These are phyloP conservation scores for Calonectria multiphialidica DNA, from an alignment of 2,329 filamentous ascomycete genomes.

Conservation along the genomic window DNA sequence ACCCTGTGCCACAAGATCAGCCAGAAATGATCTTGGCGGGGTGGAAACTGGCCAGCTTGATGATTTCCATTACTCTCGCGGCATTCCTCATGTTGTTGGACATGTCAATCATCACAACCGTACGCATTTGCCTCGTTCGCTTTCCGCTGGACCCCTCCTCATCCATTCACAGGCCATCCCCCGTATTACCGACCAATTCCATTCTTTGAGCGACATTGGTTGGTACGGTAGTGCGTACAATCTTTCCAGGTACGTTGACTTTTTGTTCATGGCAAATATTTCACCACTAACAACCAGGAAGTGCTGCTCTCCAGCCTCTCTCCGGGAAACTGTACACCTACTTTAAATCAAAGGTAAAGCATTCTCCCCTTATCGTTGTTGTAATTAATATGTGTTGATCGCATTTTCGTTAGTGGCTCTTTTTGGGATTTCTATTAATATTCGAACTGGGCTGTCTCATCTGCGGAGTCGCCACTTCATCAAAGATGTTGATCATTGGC, in stretches of 20 bases:
- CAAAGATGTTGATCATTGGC: conserved; percentile 61
- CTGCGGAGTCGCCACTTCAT: conserved; percentile 59
- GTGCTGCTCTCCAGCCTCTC: conserved; percentile 63
- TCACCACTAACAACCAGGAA: conserved; percentile 46
- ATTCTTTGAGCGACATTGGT: conserved; percentile 64
- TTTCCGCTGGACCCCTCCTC: neutral
- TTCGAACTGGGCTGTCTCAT: conserved; percentile 59
- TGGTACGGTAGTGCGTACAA: conserved; percentile 68
- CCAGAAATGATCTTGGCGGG: conserved; percentile 38
- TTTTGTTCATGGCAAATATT: conserved; percentile 20
- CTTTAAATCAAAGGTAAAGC: conserved; percentile 39
- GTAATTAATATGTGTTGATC: conserved; percentile 41
- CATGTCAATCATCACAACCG: conserved; percentile 65
- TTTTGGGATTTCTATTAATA: conserved; percentile 45
- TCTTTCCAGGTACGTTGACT: conserved; percentile 53
- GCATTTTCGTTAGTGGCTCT: conserved; percentile 39
- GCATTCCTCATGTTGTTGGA: conserved; percentile 64
- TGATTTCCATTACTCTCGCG: conserved; percentile 54
- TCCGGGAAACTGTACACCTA: conserved; percentile 63
- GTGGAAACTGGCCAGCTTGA: conserved; percentile 50
- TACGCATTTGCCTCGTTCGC: conserved; percentile 34
- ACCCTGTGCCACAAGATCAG: conserved; percentile 19
- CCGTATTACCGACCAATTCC: conserved; percentile 62
- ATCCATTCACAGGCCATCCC: conserved; percentile 55
- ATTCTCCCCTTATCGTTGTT: conserved; percentile 47